phyloP scores from a whole-genome alignment of 805 yeast species.

The Metschnikowia lachancei region DNA sequence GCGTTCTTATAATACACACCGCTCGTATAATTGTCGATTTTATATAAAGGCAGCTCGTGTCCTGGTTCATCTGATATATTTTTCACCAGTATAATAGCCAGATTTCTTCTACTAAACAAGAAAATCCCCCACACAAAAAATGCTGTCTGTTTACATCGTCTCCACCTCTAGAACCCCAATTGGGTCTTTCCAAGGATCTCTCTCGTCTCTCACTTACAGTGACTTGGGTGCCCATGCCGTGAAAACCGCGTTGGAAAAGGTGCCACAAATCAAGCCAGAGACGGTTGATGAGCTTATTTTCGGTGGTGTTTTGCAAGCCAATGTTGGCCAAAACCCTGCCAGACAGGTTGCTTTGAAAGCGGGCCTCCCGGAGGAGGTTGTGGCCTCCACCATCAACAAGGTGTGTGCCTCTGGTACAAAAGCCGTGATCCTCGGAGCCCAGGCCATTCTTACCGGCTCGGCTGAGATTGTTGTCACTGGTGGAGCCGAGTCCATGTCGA shows the following conservation, averaged over 20 bases:
- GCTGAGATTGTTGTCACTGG: constrained; percentile 95
- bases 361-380: constrained; percentile 75
- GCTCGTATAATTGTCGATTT: constrained; percentile 6
- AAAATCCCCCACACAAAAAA: not conserved
- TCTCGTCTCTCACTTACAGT: constrained; percentile 69
- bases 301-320: constrained; percentile 91
- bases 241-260: constrained; percentile 78
- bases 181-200: constrained; percentile 87
- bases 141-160: constrained; percentile 73
- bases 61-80: not conserved
- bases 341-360: constrained; percentile 94
- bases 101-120: not conserved
- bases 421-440: constrained; percentile 87
- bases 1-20: constrained; percentile 2
- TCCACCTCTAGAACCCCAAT: constrained; percentile 92
- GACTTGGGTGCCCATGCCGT: constrained; percentile 94
- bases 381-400: constrained; percentile 90
- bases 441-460: constrained; percentile 79
- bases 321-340: constrained; percentile 96
- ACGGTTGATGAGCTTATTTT: constrained; percentile 86
- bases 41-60: constrained; percentile 9
- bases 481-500: constrained; percentile 97
- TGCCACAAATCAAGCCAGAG: constrained; percentile 73
- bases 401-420: constrained; percentile 97
- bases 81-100: not conserved